A percentile compares a stretch with the other conserved stretches of the same genome.
Conservation (phyloP, 2,329 filamentous ascomycete genomes). For the Fusarium euwallaceae region DNA sequence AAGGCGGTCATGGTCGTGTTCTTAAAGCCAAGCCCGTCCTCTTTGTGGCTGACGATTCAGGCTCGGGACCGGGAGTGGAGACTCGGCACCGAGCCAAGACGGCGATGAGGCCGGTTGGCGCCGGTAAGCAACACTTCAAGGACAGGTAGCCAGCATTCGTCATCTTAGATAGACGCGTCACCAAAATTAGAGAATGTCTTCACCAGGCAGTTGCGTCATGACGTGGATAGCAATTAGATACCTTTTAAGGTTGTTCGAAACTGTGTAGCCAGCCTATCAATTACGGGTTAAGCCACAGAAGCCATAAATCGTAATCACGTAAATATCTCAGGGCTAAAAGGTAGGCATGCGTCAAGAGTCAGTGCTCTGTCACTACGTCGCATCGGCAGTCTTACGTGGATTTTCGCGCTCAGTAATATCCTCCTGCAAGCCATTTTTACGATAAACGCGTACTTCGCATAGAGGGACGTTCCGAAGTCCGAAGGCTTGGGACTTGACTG, state of each 20-base stretch:
- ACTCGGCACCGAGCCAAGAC: slow-evolving; percentile 2
- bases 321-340: neutral
- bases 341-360: neutral
- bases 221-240: neutral
- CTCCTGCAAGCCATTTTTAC: neutral
- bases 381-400: neutral
- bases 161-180: neutral
- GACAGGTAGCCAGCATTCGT: neutral
- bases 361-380: neutral
- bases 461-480: neutral
- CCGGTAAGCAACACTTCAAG: neutral
- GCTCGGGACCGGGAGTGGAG: neutral
- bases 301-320: neutral
- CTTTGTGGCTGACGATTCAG: neutral
- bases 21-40: neutral
- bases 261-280: neutral
- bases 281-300: neutral
- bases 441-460: neutral
- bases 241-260: neutral
- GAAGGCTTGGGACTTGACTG: neutral
- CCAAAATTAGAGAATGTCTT: neutral
- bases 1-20: neutral
- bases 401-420: neutral
- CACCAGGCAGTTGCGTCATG: neutral
- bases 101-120: neutral